phyloP scores from a whole-genome alignment of 257 asterid genomes.

The Handroanthus guayacan region DNA sequence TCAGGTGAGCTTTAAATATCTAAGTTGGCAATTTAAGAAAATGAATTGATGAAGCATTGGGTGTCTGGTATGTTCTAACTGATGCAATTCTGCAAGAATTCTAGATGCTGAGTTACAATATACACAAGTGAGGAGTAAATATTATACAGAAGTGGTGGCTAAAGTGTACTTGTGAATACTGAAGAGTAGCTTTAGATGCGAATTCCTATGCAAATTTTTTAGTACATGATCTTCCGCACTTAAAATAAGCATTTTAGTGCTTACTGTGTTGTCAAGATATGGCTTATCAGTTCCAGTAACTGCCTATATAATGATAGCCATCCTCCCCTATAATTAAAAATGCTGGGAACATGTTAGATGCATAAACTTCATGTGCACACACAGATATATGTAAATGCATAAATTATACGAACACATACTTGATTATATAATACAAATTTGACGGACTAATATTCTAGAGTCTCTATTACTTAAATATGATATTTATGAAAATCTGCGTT shows the following conservation, averaged over 20 bases:
- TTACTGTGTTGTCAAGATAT: not conserved
- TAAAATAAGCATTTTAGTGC: not conserved
- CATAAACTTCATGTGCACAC: not conserved
- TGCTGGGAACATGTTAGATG: not conserved
- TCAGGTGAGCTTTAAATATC: not conserved
- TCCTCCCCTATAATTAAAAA: not conserved
- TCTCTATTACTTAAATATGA: not conserved
- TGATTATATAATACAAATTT: not conserved
- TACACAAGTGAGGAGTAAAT: not conserved
- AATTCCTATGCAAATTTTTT: not conserved
- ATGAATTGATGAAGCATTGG: not conserved
- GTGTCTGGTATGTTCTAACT: no score
- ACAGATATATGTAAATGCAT: not conserved
- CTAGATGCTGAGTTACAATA: not conserved
- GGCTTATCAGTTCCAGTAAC: not conserved
- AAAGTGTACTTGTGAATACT: not conserved
- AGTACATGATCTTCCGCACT: not conserved
- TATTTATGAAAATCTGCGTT: not conserved
- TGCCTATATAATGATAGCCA: not conserved
- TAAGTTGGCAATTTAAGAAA: not conserved
- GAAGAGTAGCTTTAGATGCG: not conserved
- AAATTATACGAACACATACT: not conserved
- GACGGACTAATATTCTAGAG: constrained; percentile 1
- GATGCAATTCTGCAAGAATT: no score
- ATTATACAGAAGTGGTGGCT: not conserved